Evolutionary conservation across 495 filamentous ascomycete species (phyloP).

Genomic region (Xylaria intraflava): DNA sequence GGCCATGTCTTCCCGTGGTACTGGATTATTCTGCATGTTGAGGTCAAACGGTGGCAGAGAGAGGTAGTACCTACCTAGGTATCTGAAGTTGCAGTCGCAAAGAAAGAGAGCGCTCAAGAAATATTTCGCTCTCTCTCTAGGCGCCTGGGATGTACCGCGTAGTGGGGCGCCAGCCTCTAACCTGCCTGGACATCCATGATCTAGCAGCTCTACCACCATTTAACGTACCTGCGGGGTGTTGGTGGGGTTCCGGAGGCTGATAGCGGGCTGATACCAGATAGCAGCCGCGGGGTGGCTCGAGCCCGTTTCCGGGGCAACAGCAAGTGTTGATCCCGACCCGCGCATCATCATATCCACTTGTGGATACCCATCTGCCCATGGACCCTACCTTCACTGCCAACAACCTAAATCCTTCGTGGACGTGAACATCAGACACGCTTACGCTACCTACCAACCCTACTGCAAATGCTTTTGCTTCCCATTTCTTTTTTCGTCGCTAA

Average conservation of each 20-base stretch:
- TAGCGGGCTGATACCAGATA: too few species aligned
- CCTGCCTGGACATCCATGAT: too few species aligned
- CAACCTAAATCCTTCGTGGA: not conserved
- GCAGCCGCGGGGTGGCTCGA: not conserved
- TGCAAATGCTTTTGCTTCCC: not conserved
- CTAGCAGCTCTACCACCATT: too few species aligned
- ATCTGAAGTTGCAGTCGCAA: not conserved
- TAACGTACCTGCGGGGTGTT: too few species aligned
- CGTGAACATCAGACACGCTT: not conserved
- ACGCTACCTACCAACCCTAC: not conserved
- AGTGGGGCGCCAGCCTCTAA: too few species aligned
- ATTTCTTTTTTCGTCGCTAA: not conserved
- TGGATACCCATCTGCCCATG: not conserved
- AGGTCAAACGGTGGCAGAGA: too few species aligned
- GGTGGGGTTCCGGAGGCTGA: too few species aligned
- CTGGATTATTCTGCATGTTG: too few species aligned
- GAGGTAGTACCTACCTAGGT: too few species aligned
- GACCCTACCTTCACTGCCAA: not conserved
- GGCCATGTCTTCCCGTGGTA: slow-evolving; percentile 35
- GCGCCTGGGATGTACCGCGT: too few species aligned
- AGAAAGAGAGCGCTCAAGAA: too few species aligned
- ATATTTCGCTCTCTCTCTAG: not conserved
- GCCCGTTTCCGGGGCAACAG: slow-evolving; percentile 13
- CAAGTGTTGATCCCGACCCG: slow-evolving; percentile 9
- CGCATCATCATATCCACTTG: slow-evolving; percentile 1